Base-by-base conservation (phyloP, 2,329 filamentous ascomycete species). In the Cadophora sp. region DNA sequence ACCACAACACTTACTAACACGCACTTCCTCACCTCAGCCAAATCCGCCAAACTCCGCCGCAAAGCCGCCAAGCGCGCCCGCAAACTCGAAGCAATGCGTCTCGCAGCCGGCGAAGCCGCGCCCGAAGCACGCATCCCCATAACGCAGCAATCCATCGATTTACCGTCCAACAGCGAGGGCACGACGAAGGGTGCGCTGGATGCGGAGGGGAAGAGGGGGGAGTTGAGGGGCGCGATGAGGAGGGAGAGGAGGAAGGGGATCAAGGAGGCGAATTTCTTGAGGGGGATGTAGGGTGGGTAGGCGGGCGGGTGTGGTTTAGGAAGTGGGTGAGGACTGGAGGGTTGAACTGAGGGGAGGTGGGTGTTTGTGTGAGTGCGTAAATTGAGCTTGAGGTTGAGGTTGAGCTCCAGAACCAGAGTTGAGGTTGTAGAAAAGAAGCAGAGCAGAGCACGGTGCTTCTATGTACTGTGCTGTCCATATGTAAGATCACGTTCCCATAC, bases 261-360 rank as follows among this genome's bases (percentile, higher is more conserved):
- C 77, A 95, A 94, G 87, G 92, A 96, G 84, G 82, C 81, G 78
- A 96, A 96, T 82, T 96, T 94, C 85, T 86, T 96, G 81, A 92
- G 91, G 86, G 87, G 89, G 53, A 93, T 94, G 91, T 78, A 70
- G 61, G 59, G 12, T 40, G n/a, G 46, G 58, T 19, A 29, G 22
- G 16, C 6, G 22, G 9, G 40, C 11, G n/a, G 16, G 29, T 4
- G 37, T 60, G 56, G 3, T 34, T 24, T 16, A 16, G 43, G 26
- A 11, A n/a, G 24, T 12, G 34, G 48, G 37, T 24, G 12, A 37
- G 43, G 4, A 27, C 3, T 62, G 26, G 4, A 19, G 6, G 4
- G 31, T 53, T 27, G 27, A 11, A 55, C 19, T 16, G 12, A 37
- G 11, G 61, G 26, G 34, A 37, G 11, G 61, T 16, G 34, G 34